These are phyloP conservation scores for Claviceps africana DNA, from an alignment of 2,329 filamentous ascomycete genomes.

Conservation along the genomic window DNA sequence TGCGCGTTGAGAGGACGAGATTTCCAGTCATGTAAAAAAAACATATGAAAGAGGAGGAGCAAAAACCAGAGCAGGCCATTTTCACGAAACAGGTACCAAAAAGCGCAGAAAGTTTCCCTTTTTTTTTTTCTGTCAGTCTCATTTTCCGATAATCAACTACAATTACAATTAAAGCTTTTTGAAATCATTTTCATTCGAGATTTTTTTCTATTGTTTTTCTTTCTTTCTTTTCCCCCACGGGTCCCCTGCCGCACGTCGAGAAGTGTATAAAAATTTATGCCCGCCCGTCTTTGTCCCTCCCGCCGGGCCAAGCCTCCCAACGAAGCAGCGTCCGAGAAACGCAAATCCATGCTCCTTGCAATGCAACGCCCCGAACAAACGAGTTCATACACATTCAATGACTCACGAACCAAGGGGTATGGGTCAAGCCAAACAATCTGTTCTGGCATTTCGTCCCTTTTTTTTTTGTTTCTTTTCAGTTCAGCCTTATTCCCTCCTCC, in stretches of 20 bases:
- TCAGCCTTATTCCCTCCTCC: neutral
- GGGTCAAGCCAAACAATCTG: neutral
- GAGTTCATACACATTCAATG: neutral
- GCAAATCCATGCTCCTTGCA: conserved; percentile 10
- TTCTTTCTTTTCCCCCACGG: no score
- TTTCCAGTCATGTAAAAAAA: no score
- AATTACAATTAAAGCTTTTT: neutral
- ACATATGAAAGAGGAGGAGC: neutral
- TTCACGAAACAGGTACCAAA: neutral
- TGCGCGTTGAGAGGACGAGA: neutral
- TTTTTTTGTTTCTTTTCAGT: neutral
- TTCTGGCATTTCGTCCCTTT: neutral
- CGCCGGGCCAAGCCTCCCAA: no score
- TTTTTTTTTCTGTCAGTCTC: neutral
- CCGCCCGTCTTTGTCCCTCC: no score
- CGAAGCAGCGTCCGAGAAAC: neutral
- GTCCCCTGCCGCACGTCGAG: neutral
- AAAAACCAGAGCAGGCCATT: neutral
- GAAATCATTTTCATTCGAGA: no score
- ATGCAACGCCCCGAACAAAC: conserved; percentile 8
- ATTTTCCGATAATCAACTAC: neutral
- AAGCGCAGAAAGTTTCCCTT: neutral
- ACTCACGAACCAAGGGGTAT: neutral
- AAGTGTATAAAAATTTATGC: neutral
- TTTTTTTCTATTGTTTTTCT: no score